Evolutionary conservation across 768 basidiomycete species (phyloP), one percentile per base, ranked within the genome.

Genomic region (Suillus hirtellus): DNA sequence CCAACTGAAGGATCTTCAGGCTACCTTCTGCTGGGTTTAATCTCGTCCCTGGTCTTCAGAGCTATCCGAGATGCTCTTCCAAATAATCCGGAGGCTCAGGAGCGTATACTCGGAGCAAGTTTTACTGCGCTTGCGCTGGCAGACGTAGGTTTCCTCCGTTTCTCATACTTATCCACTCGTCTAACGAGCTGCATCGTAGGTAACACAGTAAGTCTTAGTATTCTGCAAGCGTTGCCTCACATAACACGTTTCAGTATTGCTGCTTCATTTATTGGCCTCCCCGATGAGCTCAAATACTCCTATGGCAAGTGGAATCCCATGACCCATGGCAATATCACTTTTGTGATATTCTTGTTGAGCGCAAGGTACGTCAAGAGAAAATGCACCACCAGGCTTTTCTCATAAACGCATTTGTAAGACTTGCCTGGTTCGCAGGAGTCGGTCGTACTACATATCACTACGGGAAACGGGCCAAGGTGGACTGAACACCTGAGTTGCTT

Each of bases 281-380:
- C 92, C 0, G 67, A 74, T 40, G 77, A 83, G 34, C 72, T 90
- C 65, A 80, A 80, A 55, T 86, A 80, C 63, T 75, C 78, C 34
- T 77, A 83, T 42, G 71, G 71, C 9, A 68, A 70, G 15, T 93
- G 90, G 92, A 92, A 92, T 72, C 70, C 80, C 34, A 88, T 84
- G 80, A 89, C 86, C 0, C 90, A 92, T 67, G 91, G 90, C 40
- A 93, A 92, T 69, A 87, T 92, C 70, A 86, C 89, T 3, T 77
- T 86, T 63, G 82, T 84, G 27, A 59, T 87, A 37, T 74, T 86
- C 31, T 78, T 93, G 43, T 80, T 88, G 60, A 55, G 78, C 46
- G 80, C 81, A 66, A 82, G 90, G 89, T 89, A 70, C 56, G 76
- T 71, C 21, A n/a, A 11, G 11, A 44, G 58, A 37, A 14, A 17